Evolutionary conservation across 31 red algal genomes (phyloP), one percentile per base, ranked within the genome.

Genomic region (Porphyra umbilicalis): DNA sequence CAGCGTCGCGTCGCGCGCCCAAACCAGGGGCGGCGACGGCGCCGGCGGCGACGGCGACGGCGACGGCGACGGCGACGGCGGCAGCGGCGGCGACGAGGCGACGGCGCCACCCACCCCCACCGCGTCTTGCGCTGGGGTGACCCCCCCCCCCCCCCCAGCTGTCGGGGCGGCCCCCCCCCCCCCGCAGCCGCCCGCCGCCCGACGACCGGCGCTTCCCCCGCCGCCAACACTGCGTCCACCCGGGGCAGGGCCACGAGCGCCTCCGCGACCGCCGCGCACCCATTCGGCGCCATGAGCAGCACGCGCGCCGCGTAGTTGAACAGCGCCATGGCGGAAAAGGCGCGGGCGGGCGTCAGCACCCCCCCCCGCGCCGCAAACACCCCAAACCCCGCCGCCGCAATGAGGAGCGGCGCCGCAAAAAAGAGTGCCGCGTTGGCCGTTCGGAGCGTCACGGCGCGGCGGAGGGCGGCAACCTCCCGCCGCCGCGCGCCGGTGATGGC

Each of bases 291-390:
- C 67, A 93, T 87, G 32, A 82, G 90, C 35, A 97, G 77, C 38
- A 84, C 82, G n/a, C 82, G 87, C 33, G 85, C 77, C 18, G 90
- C 6, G 29, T 88, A 93, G 46, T 87, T 84, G 75, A 93, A 97
- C 32, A 90, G 82, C 32, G 91, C 81, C 67, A 98, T 77, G 36
- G 88, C 87, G 20, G 80, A 83, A 74, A 98, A 98, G 29, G 88
- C 89, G 30, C 85, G 33, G 1, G 89, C 84, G 30, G 95, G 84
- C 6, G 89, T 94, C 33, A 98, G 79, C 37, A 77, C 35, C 34
- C 88, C 42, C 29, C 77, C 79, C 10, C 46, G 25, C 0, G 6
- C 39, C 0, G 83, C 80, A 35, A 88, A 75, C 20, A 76, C 38
- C 16, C 84, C 79, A 80, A 91, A 91, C 36, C 83, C 88, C 4